Percentiles rank a stretch among this genome's conserved stretches.
phyloP scores from a whole-genome alignment of 176 grass and related monocot species.

The Raddia distichophylla region DNA sequence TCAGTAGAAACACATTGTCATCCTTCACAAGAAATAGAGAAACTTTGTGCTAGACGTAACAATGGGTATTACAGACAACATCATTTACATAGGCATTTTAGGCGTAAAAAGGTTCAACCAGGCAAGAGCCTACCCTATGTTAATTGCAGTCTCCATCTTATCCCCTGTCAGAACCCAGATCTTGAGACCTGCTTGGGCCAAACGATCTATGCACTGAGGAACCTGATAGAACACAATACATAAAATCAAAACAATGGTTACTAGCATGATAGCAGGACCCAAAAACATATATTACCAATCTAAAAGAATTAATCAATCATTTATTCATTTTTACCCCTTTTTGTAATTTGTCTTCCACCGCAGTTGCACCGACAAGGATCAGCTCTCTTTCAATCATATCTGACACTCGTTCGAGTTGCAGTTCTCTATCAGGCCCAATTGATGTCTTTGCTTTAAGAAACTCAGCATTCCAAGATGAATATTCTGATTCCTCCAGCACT shows the following conservation, averaged over 20 bases:
- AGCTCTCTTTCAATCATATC: slow-evolving; percentile 92
- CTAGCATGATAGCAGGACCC: slow-evolving; percentile 31
- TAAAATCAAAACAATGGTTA: slow-evolving; percentile 40
- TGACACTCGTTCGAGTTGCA: slow-evolving; percentile 73
- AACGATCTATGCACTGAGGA: slow-evolving; percentile 93
- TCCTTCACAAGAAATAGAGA: not conserved
- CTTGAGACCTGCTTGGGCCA: slow-evolving; percentile 97
- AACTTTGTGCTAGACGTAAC: slow-evolving; percentile 11
- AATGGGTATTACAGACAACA: not conserved
- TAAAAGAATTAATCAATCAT: not conserved
- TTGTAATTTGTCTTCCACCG: slow-evolving; percentile 97
- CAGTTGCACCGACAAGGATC: slow-evolving; percentile 94
- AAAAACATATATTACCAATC: slow-evolving; percentile 32
- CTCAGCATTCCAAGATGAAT: slow-evolving; percentile 85
- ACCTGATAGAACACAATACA: slow-evolving; percentile 59
- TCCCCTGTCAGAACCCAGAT: slow-evolving; percentile 99
- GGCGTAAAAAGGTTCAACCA: slow-evolving; percentile 28
- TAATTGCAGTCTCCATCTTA: slow-evolving; percentile 99
- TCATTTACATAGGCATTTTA: slow-evolving; percentile 24
- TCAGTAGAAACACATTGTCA: slow-evolving; percentile 12
- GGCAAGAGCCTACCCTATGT: slow-evolving; percentile 77
- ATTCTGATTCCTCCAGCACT: slow-evolving; percentile 86
- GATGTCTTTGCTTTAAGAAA: slow-evolving; percentile 89
- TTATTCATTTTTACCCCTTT: slow-evolving; percentile 53
- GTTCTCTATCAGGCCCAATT: slow-evolving; percentile 88